Conservation (phyloP, 208 protist genomes). For the Leishmania martiniquensis region DNA sequence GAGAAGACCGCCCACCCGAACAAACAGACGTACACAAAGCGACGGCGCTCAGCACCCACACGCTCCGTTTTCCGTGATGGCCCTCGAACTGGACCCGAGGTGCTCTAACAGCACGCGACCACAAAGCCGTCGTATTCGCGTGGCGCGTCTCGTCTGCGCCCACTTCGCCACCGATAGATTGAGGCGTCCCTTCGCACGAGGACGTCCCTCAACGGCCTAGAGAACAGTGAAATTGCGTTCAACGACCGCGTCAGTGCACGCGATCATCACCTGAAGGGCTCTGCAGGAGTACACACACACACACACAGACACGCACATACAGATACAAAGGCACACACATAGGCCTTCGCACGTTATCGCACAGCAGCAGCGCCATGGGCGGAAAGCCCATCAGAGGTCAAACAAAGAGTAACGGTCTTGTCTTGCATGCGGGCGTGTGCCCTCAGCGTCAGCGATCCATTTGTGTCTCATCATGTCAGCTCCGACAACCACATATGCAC, state of each 20-base stretch:
- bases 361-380: background rate
- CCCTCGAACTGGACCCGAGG: no score
- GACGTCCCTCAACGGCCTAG: background rate
- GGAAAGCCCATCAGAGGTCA: background rate
- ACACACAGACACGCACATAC: background rate
- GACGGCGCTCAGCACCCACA: no score
- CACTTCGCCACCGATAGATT: no score
- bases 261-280: background rate
- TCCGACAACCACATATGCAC: background rate
- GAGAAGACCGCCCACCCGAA: no score
- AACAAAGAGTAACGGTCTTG: slow-evolving; percentile 13
- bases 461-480: slow-evolving; percentile 12
- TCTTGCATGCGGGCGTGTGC: slow-evolving; percentile 14
- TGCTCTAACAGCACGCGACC: no score
- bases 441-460: slow-evolving; percentile 31
- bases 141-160: no score
- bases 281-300: background rate
- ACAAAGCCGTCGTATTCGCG: no score
- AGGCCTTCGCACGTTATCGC: background rate
- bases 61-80: no score
- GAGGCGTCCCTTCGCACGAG: background rate
- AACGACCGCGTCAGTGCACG: no score
- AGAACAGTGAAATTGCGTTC: background rate
- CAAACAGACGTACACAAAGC: no score
- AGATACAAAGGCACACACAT: background rate